Evolutionary conservation across 768 basidiomycete genomes (phyloP), one percentile per base, ranked within the genome.

Genomic region (Trametes cingulata): DNA sequence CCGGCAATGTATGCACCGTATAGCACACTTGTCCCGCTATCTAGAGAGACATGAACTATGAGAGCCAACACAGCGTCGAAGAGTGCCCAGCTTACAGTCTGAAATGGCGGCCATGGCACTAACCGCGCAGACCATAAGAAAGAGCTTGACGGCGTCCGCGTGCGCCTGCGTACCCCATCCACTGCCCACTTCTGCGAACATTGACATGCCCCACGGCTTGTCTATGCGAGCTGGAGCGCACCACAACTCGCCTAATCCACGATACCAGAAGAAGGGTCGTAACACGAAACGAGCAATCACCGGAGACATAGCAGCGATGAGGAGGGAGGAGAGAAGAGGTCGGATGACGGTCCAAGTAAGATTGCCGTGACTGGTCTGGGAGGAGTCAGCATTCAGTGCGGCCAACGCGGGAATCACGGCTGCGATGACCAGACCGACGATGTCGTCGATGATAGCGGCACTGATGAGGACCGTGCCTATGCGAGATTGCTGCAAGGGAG

Each of bases 381-480:
- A 54, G 53, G 43, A 36, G 48, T 61, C 46, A 59, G 46, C 52
- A n/a, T 59, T 29, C 25, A 57, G 20, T 1, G 49, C 46, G 4
- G 76, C 73, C 17, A 84, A 67, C 7, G 76, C 73, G 8, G 76
- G 72, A 14, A 87, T 76, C 43, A 87, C 78, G 22, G 80, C 80
- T 0, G 83, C 79, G 35, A 88, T 79, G 24, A 87, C 77, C 5
- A 88, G 78, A 0, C 84, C 85, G 15, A 83, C 74, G 9, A 87
- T 77, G 68, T 90, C 87, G 71, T 90, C 87, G 46, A 86, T 74
- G 13, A 88, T 73, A 0, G 88, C 88, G 0, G 86, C 86, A 49
- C 79, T 80, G 61, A 85, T 74, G 15, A 90, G 71, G 0, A 87
- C 78, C 2, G 81, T 80, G 0, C 86, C 86, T 0, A 84, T 77